Conservation (phyloP, 331 rosid genomes). For the Saraca asoca region DNA sequence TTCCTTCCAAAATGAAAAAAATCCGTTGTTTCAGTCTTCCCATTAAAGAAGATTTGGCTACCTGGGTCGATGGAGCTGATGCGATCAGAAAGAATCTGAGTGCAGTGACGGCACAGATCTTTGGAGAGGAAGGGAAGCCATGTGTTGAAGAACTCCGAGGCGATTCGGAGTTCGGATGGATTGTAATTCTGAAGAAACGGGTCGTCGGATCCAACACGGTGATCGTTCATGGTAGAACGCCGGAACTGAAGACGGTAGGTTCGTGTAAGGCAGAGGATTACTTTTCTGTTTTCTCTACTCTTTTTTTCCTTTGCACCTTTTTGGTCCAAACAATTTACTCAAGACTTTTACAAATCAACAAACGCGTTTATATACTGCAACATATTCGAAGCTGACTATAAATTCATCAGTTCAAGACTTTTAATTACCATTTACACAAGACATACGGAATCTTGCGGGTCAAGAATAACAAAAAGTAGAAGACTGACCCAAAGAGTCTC, state of each 20-base stretch:
- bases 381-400: too few species aligned
- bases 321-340: too few species aligned
- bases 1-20: not conserved
- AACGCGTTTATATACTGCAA: too few species aligned
- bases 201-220: slow-evolving; percentile 43
- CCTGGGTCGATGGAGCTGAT: slow-evolving; percentile 73
- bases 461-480: too few species aligned
- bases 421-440: too few species aligned
- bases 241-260: slow-evolving; percentile 15
- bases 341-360: too few species aligned
- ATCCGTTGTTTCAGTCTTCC: not conserved
- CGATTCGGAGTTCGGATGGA: slow-evolving; percentile 79
- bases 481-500: too few species aligned
- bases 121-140: slow-evolving; percentile 91
- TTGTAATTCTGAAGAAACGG: slow-evolving; percentile 61
- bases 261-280: not conserved
- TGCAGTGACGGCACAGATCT: slow-evolving; percentile 77
- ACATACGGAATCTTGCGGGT: too few species aligned
- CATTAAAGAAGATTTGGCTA: slow-evolving; percentile 11
- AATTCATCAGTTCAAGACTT: too few species aligned
- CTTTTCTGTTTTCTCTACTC: not conserved
- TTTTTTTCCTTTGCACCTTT: not conserved
- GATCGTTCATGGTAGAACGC: slow-evolving; percentile 46
- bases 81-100: slow-evolving; percentile 66
- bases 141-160: slow-evolving; percentile 75